phyloP scores from a whole-genome alignment of 805 yeast genomes.

The Starmerella vaccinii region DNA sequence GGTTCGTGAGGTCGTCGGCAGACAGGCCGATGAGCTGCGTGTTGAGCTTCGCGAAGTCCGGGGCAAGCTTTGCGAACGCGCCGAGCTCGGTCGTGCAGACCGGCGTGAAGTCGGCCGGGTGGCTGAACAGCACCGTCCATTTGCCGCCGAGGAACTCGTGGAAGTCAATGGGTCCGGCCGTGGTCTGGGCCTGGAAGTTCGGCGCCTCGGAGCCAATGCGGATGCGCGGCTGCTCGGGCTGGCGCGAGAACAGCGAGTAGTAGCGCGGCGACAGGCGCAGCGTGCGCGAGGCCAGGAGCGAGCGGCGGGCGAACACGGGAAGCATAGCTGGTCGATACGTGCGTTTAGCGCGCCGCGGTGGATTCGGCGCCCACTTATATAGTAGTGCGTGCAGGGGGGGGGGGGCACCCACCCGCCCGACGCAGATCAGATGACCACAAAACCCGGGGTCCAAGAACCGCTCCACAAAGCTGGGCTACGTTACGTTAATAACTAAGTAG shows the following conservation, averaged over 20 bases:
- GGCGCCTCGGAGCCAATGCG: conserved; percentile 84
- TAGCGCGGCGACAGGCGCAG: conserved; percentile 2
- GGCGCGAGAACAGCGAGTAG: conserved; percentile 20
- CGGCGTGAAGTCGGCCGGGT: conserved; percentile 95
- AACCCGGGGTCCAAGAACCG: no score
- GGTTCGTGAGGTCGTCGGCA: conserved; percentile 71
- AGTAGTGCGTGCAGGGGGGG: background rate
- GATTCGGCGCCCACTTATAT: background rate
- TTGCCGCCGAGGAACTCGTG: conserved; percentile 76
- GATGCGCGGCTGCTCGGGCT: conserved; percentile 35
- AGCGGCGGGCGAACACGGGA: conserved; percentile 1
- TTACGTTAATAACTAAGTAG: no score
- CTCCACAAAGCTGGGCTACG: no score
- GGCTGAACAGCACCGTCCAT: conserved; percentile 85
- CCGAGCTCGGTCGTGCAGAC: conserved; percentile 95
- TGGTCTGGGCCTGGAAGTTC: conserved; percentile 72
- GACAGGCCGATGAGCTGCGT: conserved; percentile 84
- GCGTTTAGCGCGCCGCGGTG: no score
- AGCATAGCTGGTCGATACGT: background rate
- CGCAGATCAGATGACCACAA: background rate
- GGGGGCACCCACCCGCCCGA: no score
- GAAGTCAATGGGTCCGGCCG: conserved; percentile 74
- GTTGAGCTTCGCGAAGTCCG: conserved; percentile 75
- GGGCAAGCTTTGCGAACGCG: conserved; percentile 80
- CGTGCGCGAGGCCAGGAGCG: background rate